Evolutionary conservation across 768 basidiomycete genomes (phyloP).

Genomic region (Gyrodon lividus): DNA sequence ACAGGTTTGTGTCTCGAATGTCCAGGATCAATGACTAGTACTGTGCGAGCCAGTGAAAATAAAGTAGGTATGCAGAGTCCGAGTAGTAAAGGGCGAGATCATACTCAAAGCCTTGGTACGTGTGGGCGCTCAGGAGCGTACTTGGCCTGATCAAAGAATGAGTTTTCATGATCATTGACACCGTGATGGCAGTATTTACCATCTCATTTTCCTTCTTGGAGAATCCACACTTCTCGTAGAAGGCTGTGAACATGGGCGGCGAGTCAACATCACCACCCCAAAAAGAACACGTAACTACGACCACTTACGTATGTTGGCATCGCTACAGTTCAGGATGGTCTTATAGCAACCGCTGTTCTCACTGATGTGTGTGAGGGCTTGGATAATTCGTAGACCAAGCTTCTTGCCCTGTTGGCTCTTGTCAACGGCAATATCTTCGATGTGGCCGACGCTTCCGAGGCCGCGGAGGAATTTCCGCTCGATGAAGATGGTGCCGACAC

Average conservation of each 20-base stretch:
- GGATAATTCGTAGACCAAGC: slow-evolving; percentile 83
- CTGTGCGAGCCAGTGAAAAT: slow-evolving; percentile 4
- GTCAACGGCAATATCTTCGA: slow-evolving; percentile 97
- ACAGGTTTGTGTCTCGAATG: slow-evolving; percentile 18
- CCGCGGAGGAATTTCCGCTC: slow-evolving; percentile 94
- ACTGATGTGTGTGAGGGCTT: slow-evolving; percentile 81
- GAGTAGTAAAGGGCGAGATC: slow-evolving; percentile 1
- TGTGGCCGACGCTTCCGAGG: slow-evolving; percentile 88
- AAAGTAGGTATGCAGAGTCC: slow-evolving; percentile 12
- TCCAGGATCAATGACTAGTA: slow-evolving; percentile 10
- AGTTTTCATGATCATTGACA: slow-evolving; percentile 5
- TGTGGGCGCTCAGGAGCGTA: slow-evolving; percentile 46
- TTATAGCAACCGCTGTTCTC: slow-evolving; percentile 87
- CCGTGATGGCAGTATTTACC: slow-evolving; percentile 42
- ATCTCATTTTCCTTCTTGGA: slow-evolving; percentile 92
- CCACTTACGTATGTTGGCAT: slow-evolving; percentile 84
- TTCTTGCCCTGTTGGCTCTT: slow-evolving; percentile 88
- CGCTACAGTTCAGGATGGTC: slow-evolving; percentile 94
- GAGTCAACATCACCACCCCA: slow-evolving; percentile 11
- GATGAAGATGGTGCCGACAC: slow-evolving; percentile 77
- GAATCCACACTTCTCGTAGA: slow-evolving; percentile 96
- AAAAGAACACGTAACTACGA: slow-evolving; percentile 2
- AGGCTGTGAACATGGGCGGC: slow-evolving; percentile 51
- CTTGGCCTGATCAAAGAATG: slow-evolving; percentile 44
- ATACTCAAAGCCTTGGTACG: slow-evolving; percentile 19